Base-by-base conservation (phyloP, 1,284 basidiomycete species). In the Cutaneotrichosporon arboriforme region DNA sequence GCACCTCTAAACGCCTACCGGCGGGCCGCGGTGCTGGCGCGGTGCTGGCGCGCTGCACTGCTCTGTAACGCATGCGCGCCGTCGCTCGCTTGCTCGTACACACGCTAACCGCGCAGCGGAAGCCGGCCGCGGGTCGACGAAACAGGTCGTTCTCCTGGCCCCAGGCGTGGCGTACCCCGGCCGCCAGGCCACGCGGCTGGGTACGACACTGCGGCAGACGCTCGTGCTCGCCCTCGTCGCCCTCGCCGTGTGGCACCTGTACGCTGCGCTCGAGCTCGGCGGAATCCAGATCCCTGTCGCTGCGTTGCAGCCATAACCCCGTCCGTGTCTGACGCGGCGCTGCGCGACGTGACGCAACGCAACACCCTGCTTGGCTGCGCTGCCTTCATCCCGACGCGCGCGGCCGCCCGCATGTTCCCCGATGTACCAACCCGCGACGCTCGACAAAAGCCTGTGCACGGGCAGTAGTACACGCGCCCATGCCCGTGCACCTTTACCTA, bases 91-190 rank as follows among this genome's bases (percentile, higher is more conserved):
- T 3, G 8, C 44, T 17, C 20, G 10, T 15, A 14, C 45, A 2
- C 45, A 10, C 10, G 26, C 46, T 49, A 20, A 42, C 39, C 26
- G 2, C 26, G 2, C 31, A 48, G 52, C 21, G 35, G 39, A 36
- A 48, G 33, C n/a, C 5, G n/a, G 12, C 35, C n/a, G 23, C 48
- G 37, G 49, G 22, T 51, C 54, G 23, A 60, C 60, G 10, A 62
- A 65, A 50, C 59, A 59, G 36, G 55, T 62, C 49, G 55, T 67
- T 20, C 59, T 67, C 36, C 55, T 63, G 18, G 52, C 55, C 20
- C 60, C 65, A 14, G 60, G 54, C n/a, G 37, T 35, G 47, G 49
- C 54, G 46, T 37, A 60, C 50, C 17, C 53, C 34, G 26, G 49
- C 41, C 34, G 54, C 20, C 48, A 59, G 17, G 18, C 52, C 15